phyloP scores from a whole-genome alignment of 805 yeast species.

The Lachancea lanzarotensis region DNA sequence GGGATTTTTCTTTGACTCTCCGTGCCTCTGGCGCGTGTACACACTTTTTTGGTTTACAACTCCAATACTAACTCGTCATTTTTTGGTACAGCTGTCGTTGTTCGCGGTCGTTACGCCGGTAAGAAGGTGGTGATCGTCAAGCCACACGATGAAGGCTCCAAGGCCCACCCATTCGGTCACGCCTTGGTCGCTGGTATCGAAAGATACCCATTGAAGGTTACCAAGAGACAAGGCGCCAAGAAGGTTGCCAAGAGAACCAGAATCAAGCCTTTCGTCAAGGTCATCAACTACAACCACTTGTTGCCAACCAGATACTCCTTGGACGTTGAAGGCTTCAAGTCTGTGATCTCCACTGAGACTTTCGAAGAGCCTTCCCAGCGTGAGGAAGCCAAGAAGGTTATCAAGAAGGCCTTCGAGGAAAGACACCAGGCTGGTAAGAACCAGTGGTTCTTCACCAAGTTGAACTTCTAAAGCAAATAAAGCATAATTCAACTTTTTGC shows the following conservation, averaged over 20 bases:
- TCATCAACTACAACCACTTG: conserved; percentile 98
- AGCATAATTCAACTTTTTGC: conserved; percentile 21
- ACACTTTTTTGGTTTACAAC: background rate
- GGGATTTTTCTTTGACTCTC: too few relatives aligned
- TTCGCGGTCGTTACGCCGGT: conserved; percentile 99
- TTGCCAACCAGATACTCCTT: conserved; percentile 99
- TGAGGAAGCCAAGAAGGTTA: conserved; percentile 97
- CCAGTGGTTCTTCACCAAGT: conserved; percentile 99
- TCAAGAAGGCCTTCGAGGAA: conserved; percentile 98
- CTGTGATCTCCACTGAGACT: conserved; percentile 86
- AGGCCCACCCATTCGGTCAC: conserved; percentile 97
- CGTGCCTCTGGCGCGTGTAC: too few relatives aligned
- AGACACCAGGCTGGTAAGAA: conserved; percentile 99
- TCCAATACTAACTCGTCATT: conserved; percentile 21
- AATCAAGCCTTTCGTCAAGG: conserved; percentile 98
- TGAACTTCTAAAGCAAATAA: conserved; percentile 57
- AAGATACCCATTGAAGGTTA: conserved; percentile 95
- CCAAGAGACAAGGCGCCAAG: conserved; percentile 93
- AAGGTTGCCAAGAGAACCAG: conserved; percentile 94
- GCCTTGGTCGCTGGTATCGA: conserved; percentile 99
- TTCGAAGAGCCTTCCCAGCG: conserved; percentile 96
- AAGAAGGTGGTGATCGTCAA: conserved; percentile 98
- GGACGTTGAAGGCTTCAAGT: conserved; percentile 93
- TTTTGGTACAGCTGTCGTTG: conserved; percentile 76
- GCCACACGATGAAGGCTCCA: conserved; percentile 98